Base-by-base conservation (phyloP, 2,329 filamentous ascomycete species). In the Paraconiothyrium sp. region DNA sequence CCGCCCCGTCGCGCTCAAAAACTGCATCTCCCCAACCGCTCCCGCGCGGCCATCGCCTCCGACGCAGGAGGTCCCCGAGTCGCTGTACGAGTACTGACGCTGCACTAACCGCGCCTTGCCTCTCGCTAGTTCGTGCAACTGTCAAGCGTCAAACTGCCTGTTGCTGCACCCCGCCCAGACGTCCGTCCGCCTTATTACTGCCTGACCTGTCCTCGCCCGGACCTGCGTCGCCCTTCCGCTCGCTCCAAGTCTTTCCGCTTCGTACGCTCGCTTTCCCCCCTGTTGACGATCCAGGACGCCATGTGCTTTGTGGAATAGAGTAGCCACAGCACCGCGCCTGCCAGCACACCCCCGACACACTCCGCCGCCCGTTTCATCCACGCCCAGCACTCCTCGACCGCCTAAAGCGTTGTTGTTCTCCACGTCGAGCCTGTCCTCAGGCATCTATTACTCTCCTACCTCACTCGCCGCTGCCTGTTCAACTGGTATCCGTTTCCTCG, bases 291-390 rank as follows among this genome's bases (percentile, higher is more conserved):
- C 16, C 41, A 49, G 41, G 52, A 34, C 47, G 55, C 54, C 58
- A 57, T 59, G 63, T 51, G 57, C 62, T 64, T 34, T 22, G 47
- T 24, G 20, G 24, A 52, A 22, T 64, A 58, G 52, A 34, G 43
- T 22, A 24, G 16, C 48, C 47, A 49, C 32, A 32, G 46, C 34
- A 57, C 63, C 61, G 62, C 62, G 51, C 59, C 61, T 68, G 64
- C 68, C 67, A 69, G 51, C 69, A 58, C 64, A 66, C 57, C 60
- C 60, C 54, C 61, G 60, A 60, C 37, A 3, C 52, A 56, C 57
- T 59, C 61, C 58, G 61, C 59, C 63, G 35, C 46, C 61, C 58
- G 67, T 69, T 69, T 69, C 71, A 67, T 56, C 58, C 49, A 39
- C 66, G 48, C 60, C 54, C 65, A 55, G 60, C 62, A 50, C 56